Conservation (phyloP, 2,329 filamentous ascomycete species). For the Claviceps sorghi region DNA sequence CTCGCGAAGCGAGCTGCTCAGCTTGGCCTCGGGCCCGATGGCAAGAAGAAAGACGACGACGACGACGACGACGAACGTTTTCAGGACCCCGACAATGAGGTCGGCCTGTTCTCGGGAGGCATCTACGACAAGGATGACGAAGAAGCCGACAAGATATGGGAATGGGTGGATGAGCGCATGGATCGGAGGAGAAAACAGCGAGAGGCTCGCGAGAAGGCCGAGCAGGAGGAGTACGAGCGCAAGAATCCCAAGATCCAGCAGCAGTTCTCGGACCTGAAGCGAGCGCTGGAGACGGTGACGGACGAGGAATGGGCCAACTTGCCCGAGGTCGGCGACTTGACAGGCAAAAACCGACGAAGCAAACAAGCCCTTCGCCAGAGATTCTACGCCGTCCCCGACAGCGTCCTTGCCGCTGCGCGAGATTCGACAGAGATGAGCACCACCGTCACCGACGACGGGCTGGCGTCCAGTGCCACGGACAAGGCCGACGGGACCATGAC, state of each 20-base stretch:
- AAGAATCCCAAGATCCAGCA: slow-evolving; percentile 98
- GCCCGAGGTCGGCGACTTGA: slow-evolving; percentile 91
- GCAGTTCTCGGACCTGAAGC: slow-evolving; percentile 91
- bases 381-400: slow-evolving; percentile 95
- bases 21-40: slow-evolving; percentile 55
- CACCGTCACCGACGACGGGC: slow-evolving; percentile 70
- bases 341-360: slow-evolving; percentile 76
- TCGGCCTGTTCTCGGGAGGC: slow-evolving; percentile 85
- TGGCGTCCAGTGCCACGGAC: slow-evolving; percentile 23
- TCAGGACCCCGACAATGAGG: slow-evolving; percentile 94
- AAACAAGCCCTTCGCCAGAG: slow-evolving; percentile 70
- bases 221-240: slow-evolving; percentile 87
- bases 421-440: slow-evolving; percentile 72
- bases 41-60: slow-evolving; percentile 58
- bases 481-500: slow-evolving; percentile 79
- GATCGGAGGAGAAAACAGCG: slow-evolving; percentile 78
- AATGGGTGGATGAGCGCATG: slow-evolving; percentile 95
- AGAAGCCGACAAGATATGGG: slow-evolving; percentile 91
- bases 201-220: slow-evolving; percentile 84
- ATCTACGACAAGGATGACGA: slow-evolving; percentile 97
- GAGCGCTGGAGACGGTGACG: slow-evolving; percentile 71
- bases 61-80: slow-evolving; percentile 68
- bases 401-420: slow-evolving; percentile 75
- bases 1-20: slow-evolving; percentile 85
- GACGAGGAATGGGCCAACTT: slow-evolving; percentile 95